These are phyloP conservation scores for Lentinula lateritia DNA, from an alignment of 768 basidiomycete species.

Conservation along the genomic window DNA sequence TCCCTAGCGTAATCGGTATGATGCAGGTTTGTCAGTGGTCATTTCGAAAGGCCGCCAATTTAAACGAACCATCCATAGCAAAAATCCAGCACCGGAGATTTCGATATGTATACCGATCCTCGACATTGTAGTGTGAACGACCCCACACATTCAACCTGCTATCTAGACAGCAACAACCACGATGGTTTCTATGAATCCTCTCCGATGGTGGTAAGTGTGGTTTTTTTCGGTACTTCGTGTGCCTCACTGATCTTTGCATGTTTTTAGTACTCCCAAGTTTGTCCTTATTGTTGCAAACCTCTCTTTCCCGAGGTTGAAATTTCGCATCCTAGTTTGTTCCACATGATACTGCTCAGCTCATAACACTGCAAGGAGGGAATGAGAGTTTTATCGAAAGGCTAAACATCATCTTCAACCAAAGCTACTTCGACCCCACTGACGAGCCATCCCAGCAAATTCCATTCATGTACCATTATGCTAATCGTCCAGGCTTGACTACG, in stretches of 20 bases:
- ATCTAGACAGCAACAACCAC: conserved; percentile 45
- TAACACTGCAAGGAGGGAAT: conserved; percentile 54
- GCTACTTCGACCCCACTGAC: conserved; percentile 58
- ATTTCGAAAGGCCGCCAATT: too few relatives aligned
- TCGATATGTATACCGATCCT: conserved; percentile 55
- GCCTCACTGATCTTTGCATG: background rate
- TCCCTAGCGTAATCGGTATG: conserved; percentile 46
- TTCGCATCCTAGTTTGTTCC: conserved; percentile 45
- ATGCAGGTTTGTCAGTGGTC: conserved; percentile 39
- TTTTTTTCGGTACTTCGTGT: background rate
- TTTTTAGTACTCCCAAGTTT: conserved; percentile 51
- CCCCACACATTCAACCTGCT: conserved; percentile 51
- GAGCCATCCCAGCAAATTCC: conserved; percentile 67
- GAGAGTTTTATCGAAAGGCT: conserved; percentile 49
- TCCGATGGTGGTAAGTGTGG: conserved; percentile 45
- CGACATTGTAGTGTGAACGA: conserved; percentile 63
- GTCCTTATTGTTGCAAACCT: conserved; percentile 5
- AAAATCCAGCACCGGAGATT: conserved; percentile 49
- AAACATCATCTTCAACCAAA: conserved; percentile 53
- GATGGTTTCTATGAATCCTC: conserved; percentile 69
- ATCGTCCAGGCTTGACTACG: conserved; percentile 53
- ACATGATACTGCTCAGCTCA: conserved; percentile 58
- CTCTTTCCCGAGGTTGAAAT: background rate
- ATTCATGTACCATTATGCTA: conserved; percentile 67
- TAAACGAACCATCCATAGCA: conserved; percentile 27